Evolutionary conservation across 2,329 filamentous ascomycete genomes (phyloP), one percentile per base, ranked within the genome.

Genomic region (Curvularia verruculosa): DNA sequence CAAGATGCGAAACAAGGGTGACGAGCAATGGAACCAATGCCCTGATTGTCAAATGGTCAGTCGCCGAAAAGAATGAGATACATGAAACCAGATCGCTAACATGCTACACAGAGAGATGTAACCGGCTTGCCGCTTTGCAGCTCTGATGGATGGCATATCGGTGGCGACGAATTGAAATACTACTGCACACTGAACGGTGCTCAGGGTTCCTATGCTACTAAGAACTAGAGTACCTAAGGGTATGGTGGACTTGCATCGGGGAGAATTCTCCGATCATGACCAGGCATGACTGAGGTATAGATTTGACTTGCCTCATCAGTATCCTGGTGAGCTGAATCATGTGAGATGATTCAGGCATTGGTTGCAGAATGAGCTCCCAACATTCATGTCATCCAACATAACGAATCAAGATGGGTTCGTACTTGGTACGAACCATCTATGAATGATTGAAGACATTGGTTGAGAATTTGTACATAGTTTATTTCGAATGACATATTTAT

Each of bases 31-130:
- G 69, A 65, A 72, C 47, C 49, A 49, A 2, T 73, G 70, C 52
- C 66, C 69, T 5, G 70, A 73, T 46, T 73, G 70, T 54, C 48
- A 43, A 2, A 63, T 70, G 52, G 69, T 68, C 58, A 63, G 57
- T n/a, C 15, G 19, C 21, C 34, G 26, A 29, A 4, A 7, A n/a
- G 15, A 10, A 3, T 52, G 19, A 9, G 21, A 54, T 13, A 51
- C 8, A 6, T 47, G 34, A 5, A 28, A 23, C 23, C 13, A 9
- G 3, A 21, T 39, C 15, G 21, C 55, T 61, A 23, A 63, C 24
- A 37, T 5, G 4, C 24, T 3, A 13, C 21, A 9, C 43, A 68
- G 64, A 60, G 29, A 24, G 44, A 58, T n/a, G 54, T 63, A 10
- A 61, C 63, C 36, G 65, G 68, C 29, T 21, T 72, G 15, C 56